These are phyloP conservation scores for Candida pseudofarinosa DNA, from an alignment of 805 yeast species.

Conservation along the genomic window DNA sequence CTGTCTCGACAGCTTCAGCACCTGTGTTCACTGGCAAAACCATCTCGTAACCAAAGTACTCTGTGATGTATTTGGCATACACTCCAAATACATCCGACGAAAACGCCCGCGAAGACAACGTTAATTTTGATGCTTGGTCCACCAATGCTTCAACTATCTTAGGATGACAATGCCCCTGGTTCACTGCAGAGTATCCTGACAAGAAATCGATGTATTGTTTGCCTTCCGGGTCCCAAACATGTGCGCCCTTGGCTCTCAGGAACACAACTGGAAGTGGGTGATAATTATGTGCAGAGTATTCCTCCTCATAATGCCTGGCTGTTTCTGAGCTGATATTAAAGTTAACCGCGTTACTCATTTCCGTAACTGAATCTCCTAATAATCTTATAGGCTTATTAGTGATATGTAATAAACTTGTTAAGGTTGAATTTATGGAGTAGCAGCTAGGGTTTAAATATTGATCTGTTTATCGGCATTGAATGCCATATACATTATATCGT, in stretches of 20 bases:
- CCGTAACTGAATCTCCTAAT: neutral
- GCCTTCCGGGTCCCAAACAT: constrained; percentile 98
- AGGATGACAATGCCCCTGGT: constrained; percentile 98
- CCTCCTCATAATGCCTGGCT: constrained; percentile 64
- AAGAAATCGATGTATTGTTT: constrained; percentile 88
- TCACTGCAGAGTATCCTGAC: constrained; percentile 94
- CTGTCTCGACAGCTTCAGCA: constrained; percentile 98
- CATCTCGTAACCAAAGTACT: constrained; percentile 85
- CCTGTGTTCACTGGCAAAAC: constrained; percentile 98
- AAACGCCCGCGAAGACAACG: constrained; percentile 89
- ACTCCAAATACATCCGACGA: constrained; percentile 83
- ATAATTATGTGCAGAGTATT: constrained; percentile 94
- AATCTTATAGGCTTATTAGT: too few species aligned
- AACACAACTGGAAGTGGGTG: constrained; percentile 96
- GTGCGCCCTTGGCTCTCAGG: constrained; percentile 81
- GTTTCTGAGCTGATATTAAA: constrained; percentile 56
- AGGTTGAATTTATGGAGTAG: neutral
- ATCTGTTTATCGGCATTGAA: neutral
- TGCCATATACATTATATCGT: neutral
- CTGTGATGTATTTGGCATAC: constrained; percentile 84
- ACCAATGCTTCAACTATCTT: constrained; percentile 78
- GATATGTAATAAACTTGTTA: too few species aligned
- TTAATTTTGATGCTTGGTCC: constrained; percentile 81
- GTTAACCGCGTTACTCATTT: constrained; percentile 24
- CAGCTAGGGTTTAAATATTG: neutral